phyloP scores from a whole-genome alignment of 306 rosid species.

The Cucurbita ficifolia region DNA sequence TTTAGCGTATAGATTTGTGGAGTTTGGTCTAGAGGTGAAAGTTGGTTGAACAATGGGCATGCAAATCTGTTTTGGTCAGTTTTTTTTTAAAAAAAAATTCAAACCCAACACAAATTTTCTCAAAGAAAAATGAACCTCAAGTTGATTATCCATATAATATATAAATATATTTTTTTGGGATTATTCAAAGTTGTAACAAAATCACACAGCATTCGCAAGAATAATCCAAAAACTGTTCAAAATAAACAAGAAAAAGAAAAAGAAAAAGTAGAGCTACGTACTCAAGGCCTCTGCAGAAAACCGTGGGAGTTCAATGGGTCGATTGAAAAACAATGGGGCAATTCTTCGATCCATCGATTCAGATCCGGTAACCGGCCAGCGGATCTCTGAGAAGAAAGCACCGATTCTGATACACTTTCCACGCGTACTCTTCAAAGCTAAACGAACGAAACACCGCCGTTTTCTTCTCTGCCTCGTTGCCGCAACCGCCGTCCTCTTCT shows the following conservation, averaged over 20 bases:
- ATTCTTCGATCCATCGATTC: not conserved
- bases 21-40: too few species aligned
- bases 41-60: too few species aligned
- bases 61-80: too few species aligned
- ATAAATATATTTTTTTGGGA: not conserved
- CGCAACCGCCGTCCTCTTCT: not conserved
- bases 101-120: too few species aligned
- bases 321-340: not conserved
- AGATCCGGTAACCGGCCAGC: conserved; percentile 43
- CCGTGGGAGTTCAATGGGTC: not conserved
- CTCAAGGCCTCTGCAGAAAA: not conserved
- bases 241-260: not conserved
- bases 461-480: not conserved
- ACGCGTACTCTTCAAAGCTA: conserved; percentile 73
- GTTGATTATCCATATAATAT: too few species aligned
- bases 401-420: conserved; percentile 62
- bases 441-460: conserved; percentile 36
- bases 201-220: not conserved
- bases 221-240: not conserved
- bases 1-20: too few species aligned
- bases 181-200: not conserved
- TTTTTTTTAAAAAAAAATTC: too few species aligned
- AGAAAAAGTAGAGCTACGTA: not conserved
- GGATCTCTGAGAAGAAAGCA: conserved; percentile 43
- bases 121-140: too few species aligned